Evolutionary conservation across 1,139 yeast species (phyloP), one percentile per base, ranked within the genome.

Genomic region (Pichia sp.): DNA sequence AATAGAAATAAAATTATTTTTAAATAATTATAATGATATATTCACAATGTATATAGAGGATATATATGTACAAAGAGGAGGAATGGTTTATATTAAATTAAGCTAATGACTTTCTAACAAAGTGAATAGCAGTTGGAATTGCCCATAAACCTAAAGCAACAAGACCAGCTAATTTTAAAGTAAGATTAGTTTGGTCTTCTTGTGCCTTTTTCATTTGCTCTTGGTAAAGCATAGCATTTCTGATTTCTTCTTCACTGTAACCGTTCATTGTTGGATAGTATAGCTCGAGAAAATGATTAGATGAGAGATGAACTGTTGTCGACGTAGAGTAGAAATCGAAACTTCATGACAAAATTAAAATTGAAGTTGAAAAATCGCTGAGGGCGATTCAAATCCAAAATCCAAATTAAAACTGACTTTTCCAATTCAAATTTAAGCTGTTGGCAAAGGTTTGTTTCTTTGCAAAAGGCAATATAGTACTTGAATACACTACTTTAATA

Each of bases 141-240:
- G 63, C 60, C 96, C 96, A 90, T 64, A 90, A 78, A 43, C 87
- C 84, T 58, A 84, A 84, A 53, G 95, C 95, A 57, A 85, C 72
- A 62, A 79, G 71, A 54, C 84, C 83, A 47, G 96, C 90, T 58
- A 79, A 76, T 64, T 74, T 74, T 64, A 90, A 72, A 51, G 89
- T 85, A 60, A 78, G 77, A 65, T 75, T 73, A 55, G 95, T 84
- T 66, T 78, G 80, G 62, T 81, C 77, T 68, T 86, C 87, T 70
- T 84, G 91, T 52, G 79, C 70, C 66, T 80, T 82, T 73, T 83
- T 83, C 73, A 87, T 89, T 66, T 87, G 95, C 46, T 64, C 65
- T 71, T 84, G 91, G 53, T 79, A 70, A 16, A 54, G 48, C 56
- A 54, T 54, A 65, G 80, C 83, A 73, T 83, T 83, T 72, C 85